Evolutionary conservation across 768 basidiomycete genomes (phyloP).

Genomic region (Phanerochaete sordida): DNA sequence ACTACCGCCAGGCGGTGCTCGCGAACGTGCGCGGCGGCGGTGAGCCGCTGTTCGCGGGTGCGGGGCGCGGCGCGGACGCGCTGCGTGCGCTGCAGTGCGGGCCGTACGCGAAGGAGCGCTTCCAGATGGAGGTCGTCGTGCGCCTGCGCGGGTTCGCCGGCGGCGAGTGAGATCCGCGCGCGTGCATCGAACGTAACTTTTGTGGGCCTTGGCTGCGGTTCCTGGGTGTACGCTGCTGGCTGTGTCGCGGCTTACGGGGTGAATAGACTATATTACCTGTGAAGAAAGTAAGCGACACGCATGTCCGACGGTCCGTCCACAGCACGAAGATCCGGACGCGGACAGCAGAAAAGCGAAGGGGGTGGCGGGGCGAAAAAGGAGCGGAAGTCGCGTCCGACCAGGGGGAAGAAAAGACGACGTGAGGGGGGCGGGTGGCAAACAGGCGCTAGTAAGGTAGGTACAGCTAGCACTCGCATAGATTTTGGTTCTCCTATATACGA

Average conservation of each 20-base stretch:
- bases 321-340: too few species aligned
- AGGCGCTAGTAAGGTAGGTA: background rate
- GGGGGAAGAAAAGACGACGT: too few species aligned
- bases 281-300: background rate
- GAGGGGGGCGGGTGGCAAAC: background rate
- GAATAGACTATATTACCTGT: background rate
- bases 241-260: background rate
- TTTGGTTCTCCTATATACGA: background rate
- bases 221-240: background rate
- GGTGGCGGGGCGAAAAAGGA: too few species aligned
- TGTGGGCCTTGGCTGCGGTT: too few species aligned
- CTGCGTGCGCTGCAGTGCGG: background rate
- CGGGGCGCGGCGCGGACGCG: background rate
- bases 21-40: background rate
- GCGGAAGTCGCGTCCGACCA: background rate
- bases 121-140: background rate
- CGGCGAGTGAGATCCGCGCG: background rate
- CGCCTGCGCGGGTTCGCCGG: background rate
- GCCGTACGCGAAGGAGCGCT: background rate
- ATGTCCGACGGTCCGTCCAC: too few species aligned
- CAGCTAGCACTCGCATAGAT: background rate
- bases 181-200: background rate
- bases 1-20: background rate
- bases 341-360: background rate
- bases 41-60: background rate